Conservation (phyloP, 176 grass and related monocot genomes). For the Oryza meyeriana region DNA sequence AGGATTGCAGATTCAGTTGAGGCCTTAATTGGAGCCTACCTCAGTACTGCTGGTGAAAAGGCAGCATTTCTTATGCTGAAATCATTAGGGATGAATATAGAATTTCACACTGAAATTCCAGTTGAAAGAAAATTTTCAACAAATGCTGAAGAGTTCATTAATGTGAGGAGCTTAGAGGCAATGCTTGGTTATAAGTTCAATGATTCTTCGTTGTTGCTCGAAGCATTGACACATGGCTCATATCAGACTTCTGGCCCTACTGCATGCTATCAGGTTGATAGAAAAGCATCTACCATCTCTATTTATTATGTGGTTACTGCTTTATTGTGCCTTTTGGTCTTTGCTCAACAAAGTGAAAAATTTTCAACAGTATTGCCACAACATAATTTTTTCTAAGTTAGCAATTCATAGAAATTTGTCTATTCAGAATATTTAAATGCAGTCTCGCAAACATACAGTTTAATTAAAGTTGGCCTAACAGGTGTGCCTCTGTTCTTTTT, state of each 20-base stretch:
- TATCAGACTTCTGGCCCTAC: constrained; percentile 53
- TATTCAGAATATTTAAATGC: no score
- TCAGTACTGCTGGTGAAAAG: constrained; percentile 52
- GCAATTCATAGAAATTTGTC: no score
- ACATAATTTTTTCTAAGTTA: no score
- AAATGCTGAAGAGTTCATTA: constrained; percentile 46
- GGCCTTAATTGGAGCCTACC: constrained; percentile 61
- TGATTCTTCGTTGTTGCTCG: constrained; percentile 56
- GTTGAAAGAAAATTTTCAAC: constrained; percentile 20
- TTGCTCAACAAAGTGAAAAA: neutral
- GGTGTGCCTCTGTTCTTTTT: no score
- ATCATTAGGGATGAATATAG: constrained; percentile 57
- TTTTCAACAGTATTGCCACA: neutral
- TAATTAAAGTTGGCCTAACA: no score
- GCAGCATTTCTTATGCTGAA: constrained; percentile 60
- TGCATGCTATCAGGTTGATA: constrained; percentile 64
- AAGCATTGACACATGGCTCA: constrained; percentile 81
- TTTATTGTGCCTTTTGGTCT: neutral
- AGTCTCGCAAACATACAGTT: no score
- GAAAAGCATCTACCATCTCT: neutral
- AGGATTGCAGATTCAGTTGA: constrained; percentile 69
- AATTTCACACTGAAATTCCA: constrained; percentile 36
- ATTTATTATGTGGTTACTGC: neutral
- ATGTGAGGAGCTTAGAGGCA: constrained; percentile 43
- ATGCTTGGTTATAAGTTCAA: constrained; percentile 53